phyloP scores from a whole-genome alignment of 2,329 filamentous ascomycete species.

The Sporothrix variecibatus region DNA sequence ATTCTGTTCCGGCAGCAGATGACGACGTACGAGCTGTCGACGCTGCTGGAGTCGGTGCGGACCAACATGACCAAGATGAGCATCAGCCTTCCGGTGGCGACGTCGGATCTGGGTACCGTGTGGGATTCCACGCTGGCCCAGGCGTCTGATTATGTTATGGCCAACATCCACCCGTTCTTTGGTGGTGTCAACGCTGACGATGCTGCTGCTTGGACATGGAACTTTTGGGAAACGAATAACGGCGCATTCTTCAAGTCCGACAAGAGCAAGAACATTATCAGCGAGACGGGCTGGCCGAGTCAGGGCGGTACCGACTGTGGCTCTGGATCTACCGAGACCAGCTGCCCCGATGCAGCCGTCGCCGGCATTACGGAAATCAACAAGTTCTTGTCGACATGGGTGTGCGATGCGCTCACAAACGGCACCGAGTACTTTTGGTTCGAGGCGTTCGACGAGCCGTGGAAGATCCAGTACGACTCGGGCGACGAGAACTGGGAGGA shows the following conservation, averaged over 20 bases:
- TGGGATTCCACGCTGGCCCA: constrained; percentile 72
- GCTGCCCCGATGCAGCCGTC: constrained; percentile 68
- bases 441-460: constrained; percentile 93
- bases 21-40: constrained; percentile 63
- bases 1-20: constrained; percentile 77
- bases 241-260: constrained; percentile 64
- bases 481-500: constrained; percentile 81
- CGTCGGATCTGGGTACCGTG: constrained; percentile 84
- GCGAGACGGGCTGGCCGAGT: constrained; percentile 89
- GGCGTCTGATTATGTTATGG: constrained; percentile 86
- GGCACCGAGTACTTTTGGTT: constrained; percentile 97
- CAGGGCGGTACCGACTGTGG: constrained; percentile 80
- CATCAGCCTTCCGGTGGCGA: constrained; percentile 76
- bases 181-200: constrained; percentile 68
- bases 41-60: constrained; percentile 67
- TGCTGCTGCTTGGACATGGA: constrained; percentile 78
- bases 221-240: constrained; percentile 76
- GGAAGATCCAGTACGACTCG: constrained; percentile 78
- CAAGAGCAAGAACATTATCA: constrained; percentile 72
- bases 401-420: constrained; percentile 77
- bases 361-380: constrained; percentile 82
- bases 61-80: constrained; percentile 68
- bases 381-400: constrained; percentile 80
- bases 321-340: constrained; percentile 43
- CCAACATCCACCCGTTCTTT: constrained; percentile 97